A percentile compares a stretch with the other conserved stretches of the same genome.
Evolutionary conservation across 2,329 filamentous ascomycete genomes (phyloP).

Genomic region (Fusarium sp.): DNA sequence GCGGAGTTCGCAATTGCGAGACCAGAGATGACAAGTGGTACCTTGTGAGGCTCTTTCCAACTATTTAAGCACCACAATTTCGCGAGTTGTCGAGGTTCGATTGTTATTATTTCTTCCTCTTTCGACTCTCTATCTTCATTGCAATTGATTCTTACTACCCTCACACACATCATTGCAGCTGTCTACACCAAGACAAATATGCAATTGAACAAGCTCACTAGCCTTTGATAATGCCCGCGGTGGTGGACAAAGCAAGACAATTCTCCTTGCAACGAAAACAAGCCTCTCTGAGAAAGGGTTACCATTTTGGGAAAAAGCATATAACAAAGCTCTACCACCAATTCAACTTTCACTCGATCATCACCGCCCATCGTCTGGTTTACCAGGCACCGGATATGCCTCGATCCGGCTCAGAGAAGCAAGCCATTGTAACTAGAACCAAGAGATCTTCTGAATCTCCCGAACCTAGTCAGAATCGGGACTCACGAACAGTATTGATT

Average conservation of each 20-base stretch:
- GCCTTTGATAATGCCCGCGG: slow-evolving; percentile 45
- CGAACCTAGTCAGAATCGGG: slow-evolving; percentile 13
- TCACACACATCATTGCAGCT: neutral
- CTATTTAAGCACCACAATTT: slow-evolving; percentile 20
- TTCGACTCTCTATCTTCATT: neutral
- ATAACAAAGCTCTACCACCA: slow-evolving; percentile 22
- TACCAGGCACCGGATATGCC: slow-evolving; percentile 44
- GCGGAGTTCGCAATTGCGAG: slow-evolving; percentile 36
- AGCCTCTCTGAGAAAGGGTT: slow-evolving; percentile 7
- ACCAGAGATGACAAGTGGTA: neutral
- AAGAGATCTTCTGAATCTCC: slow-evolving; percentile 36
- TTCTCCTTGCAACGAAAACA: slow-evolving; percentile 37
- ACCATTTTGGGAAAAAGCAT: slow-evolving; percentile 14
- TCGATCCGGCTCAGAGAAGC: slow-evolving; percentile 38
- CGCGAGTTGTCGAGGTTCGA: neutral
- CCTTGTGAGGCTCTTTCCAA: slow-evolving; percentile 3
- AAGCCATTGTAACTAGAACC: slow-evolving; percentile 37
- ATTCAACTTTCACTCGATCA: slow-evolving; percentile 23
- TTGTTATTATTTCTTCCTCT: neutral
- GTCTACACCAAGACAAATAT: slow-evolving; percentile 19
- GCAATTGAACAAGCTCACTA: slow-evolving; percentile 18
- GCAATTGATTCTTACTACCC: neutral
- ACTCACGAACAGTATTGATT: slow-evolving; percentile 12
- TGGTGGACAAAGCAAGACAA: slow-evolving; percentile 44
- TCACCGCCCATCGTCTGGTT: slow-evolving; percentile 41